Conservation (phyloP, 176 grass and related monocot genomes). For the Musa acuminata region DNA sequence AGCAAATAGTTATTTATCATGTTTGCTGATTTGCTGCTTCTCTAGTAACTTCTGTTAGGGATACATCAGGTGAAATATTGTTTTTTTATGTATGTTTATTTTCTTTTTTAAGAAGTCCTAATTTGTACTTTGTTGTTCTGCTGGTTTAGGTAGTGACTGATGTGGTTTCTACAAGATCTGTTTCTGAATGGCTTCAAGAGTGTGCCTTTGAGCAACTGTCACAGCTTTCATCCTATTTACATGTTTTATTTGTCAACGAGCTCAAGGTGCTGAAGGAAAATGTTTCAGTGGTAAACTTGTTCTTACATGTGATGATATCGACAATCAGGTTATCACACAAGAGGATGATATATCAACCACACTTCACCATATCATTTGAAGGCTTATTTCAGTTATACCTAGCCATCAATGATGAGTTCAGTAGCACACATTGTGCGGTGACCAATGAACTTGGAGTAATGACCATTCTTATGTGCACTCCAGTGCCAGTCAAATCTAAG, state of each 20-base stretch:
- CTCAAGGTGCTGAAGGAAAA: conserved; percentile 45
- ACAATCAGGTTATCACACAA: conserved; percentile 76
- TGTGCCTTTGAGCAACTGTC: conserved; percentile 68
- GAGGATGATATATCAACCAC: conserved; percentile 84
- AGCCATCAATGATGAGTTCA: conserved; percentile 41
- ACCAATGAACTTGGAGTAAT: conserved; percentile 43
- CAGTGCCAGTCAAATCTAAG: conserved; percentile 45
- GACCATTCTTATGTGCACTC: conserved; percentile 68
- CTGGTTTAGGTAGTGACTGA: conserved; percentile 55
- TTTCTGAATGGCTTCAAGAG: conserved; percentile 80
- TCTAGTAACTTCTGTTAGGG: neutral
- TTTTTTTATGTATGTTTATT: neutral
- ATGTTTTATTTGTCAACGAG: conserved; percentile 36
- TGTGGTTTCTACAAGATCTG: conserved; percentile 42
- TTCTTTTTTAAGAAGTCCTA: conserved; percentile 10
- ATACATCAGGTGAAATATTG: neutral
- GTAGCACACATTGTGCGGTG: conserved; percentile 36
- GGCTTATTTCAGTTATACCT: conserved; percentile 54
- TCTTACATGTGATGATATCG: conserved; percentile 63
- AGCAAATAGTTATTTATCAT: neutral
- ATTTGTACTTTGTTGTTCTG: conserved; percentile 15
- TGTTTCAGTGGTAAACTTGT: conserved; percentile 40
- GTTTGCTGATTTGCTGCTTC: neutral
- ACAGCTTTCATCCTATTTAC: conserved; percentile 51
- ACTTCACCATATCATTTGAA: conserved; percentile 75